phyloP scores from a whole-genome alignment of 495 filamentous ascomycete species.

The Glarea lozoyensis region DNA sequence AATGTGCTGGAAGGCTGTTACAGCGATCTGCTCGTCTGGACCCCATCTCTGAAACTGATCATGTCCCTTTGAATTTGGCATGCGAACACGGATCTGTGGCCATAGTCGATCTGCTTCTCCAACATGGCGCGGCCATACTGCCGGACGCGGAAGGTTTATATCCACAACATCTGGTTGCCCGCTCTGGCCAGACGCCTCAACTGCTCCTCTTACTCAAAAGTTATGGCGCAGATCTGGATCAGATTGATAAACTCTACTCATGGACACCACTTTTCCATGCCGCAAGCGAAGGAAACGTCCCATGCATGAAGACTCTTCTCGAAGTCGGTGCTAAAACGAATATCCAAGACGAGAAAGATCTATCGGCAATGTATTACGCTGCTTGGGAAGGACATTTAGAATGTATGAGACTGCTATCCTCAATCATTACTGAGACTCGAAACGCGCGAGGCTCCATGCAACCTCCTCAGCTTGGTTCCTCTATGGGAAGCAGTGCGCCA shows the following conservation, averaged over 20 bases:
- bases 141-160: slow-evolving; percentile 94
- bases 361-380: slow-evolving; percentile 96
- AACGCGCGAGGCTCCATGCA: slow-evolving; percentile 20
- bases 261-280: slow-evolving; percentile 97
- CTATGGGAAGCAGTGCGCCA: slow-evolving; percentile 40
- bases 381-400: slow-evolving; percentile 96
- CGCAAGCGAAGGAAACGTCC: slow-evolving; percentile 89
- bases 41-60: slow-evolving; percentile 73
- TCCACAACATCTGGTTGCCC: slow-evolving; percentile 94
- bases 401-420: slow-evolving; percentile 83
- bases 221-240: slow-evolving; percentile 86
- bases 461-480: slow-evolving; percentile 16
- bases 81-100: slow-evolving; percentile 81
- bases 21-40: slow-evolving; percentile 66
- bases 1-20: slow-evolving; percentile 70
- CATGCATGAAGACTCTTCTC: slow-evolving; percentile 71
- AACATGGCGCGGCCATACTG: slow-evolving; percentile 65
- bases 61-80: slow-evolving; percentile 88
- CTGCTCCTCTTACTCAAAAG: slow-evolving; percentile 70
- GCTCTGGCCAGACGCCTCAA: slow-evolving; percentile 72
- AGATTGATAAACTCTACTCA: slow-evolving; percentile 88
- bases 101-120: slow-evolving; percentile 76
- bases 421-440: slow-evolving; percentile 27
- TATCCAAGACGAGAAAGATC: slow-evolving; percentile 80
- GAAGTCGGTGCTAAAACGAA: slow-evolving; percentile 64